Percentiles rank a stretch among this genome's conserved stretches.
Conservation (phyloP, 1,284 basidiomycete genomes). For the Exobasidium rhododendri region DNA sequence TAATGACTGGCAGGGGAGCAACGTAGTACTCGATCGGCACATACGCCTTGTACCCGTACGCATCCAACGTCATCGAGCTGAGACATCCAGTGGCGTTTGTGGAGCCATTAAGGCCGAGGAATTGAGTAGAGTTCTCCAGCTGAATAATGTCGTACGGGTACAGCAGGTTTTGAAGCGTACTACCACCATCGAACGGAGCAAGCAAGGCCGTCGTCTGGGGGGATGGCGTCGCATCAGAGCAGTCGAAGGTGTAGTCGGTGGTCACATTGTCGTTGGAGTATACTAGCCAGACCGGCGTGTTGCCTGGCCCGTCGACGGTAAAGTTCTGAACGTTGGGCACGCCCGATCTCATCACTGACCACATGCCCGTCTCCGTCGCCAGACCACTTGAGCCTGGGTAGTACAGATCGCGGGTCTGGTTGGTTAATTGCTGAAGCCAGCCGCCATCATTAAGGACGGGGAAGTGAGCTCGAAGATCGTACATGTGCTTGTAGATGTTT, state of each 20-base stretch:
- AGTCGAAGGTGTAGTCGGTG: constrained; percentile 5
- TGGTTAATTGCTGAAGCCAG: constrained; percentile 11
- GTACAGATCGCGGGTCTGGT: constrained; percentile 4
- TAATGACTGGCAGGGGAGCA: constrained; percentile 1
- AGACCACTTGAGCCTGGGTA: constrained; percentile 10
- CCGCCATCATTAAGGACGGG: constrained; percentile 10
- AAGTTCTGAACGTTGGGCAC: constrained; percentile 2
- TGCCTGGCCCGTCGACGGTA: background rate
- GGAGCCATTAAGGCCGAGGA: background rate
- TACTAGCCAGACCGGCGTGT: constrained; percentile 4
- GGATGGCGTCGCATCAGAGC: constrained; percentile 8
- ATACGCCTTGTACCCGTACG: constrained; percentile 9
- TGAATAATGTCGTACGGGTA: constrained; percentile 8
- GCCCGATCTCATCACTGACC: constrained; percentile 9
- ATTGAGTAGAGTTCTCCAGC: constrained; percentile 5
- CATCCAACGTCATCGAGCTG: background rate
- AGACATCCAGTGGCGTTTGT: constrained; percentile 12
- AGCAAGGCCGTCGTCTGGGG: constrained; percentile 2
- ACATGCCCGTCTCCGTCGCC: constrained; percentile 6
- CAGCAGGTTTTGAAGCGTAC: constrained; percentile 1
- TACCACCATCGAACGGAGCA: background rate
- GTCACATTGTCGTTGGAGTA: constrained; percentile 5
- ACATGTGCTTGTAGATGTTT: constrained; percentile 11
- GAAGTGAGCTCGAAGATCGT: constrained; percentile 1
- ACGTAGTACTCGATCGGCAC: constrained; percentile 10